Evolutionary conservation across 306 rosid genomes (phyloP), one percentile per base, ranked within the genome.

Genomic region (Styphnolobium japonicum): DNA sequence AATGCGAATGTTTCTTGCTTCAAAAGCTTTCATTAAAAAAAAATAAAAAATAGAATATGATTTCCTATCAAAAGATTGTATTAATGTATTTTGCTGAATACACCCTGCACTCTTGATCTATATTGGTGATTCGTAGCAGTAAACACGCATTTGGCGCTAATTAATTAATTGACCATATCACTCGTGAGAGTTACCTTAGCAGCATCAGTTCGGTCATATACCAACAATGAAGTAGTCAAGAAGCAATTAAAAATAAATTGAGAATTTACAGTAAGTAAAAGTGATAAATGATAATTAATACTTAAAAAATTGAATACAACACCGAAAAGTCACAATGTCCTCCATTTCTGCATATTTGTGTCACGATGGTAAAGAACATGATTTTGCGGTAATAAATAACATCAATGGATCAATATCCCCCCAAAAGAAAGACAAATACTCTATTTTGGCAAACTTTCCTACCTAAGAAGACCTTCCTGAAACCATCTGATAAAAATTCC

Each of bases 401-500:
- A 48, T 68, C 36, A 10, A 49, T 37, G 29, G 22, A 64, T 31
- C 46, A 45, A 51, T n/a, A 45, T n/a, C 33, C 52, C 33, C 5
- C 14, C 29, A 3, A 12, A 16, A 68, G 29, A 6, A 46, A 7
- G 29, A 60, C 10, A 46, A 34, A 57, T 2, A 67, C 64, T 34
- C 57, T 3, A 11, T 25, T 67, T 74, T 21, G 52, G 40, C 29
- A 51, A 73, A 31, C 23, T 52, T 46, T 9, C 52, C 31, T 48
- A 39, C 23, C 75, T 56, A 39, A 65, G 45, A 67, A 73, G 5
- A 75, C 51, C 40, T 65, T 69, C 52, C 68, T 43, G 27, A 15
- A 82, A 76, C 37, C 84, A 36, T 57, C 49, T 0, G 45, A 78
- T 27, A 21, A 16, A 79, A 33, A 56, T 66, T 33, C 56, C 11